Conservation (phyloP, 2,329 filamentous ascomycete genomes). For the Pezicula carpinea region DNA sequence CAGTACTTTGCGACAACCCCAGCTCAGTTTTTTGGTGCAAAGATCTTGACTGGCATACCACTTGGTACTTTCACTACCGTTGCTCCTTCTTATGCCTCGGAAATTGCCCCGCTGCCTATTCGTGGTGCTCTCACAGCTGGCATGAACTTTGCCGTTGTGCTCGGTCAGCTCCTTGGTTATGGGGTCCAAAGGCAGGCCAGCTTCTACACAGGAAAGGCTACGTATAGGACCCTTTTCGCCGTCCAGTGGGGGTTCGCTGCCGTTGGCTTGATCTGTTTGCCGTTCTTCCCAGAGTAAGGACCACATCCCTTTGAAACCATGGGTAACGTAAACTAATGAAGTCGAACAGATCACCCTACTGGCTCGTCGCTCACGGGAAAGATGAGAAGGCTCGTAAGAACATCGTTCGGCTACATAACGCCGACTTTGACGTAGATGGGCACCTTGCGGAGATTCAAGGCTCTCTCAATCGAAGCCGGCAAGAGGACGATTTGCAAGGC, state of each 20-base stretch:
- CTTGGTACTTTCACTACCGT: conserved; percentile 45
- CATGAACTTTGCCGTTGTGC: conserved; percentile 47
- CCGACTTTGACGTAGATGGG: conserved; percentile 26
- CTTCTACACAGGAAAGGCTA: conserved; percentile 18
- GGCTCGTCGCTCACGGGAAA: conserved; percentile 28
- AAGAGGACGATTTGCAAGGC: conserved; percentile 20
- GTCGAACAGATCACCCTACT: conserved; percentile 22
- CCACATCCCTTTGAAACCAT: neutral
- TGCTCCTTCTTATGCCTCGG: conserved; percentile 32
- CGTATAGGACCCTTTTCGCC: conserved; percentile 27
- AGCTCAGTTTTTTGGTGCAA: conserved; percentile 11
- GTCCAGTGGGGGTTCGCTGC: conserved; percentile 29
- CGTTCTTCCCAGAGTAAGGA: conserved; percentile 29
- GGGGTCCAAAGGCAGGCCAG: conserved; percentile 33
- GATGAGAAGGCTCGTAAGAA: conserved; percentile 27
- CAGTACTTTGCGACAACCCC: conserved; percentile 18
- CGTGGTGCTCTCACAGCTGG: conserved; percentile 47
- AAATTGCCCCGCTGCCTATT: conserved; percentile 47
- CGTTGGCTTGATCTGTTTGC: conserved; percentile 24
- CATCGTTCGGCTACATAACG: conserved; percentile 26
- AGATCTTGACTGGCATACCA: conserved; percentile 37
- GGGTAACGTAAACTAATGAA: neutral
- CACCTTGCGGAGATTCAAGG: conserved; percentile 28
- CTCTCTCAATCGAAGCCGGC: conserved; percentile 18
- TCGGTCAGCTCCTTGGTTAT: conserved; percentile 43